Conservation (phyloP, 2,329 filamentous ascomycete species). For the Penicillium sp. region DNA sequence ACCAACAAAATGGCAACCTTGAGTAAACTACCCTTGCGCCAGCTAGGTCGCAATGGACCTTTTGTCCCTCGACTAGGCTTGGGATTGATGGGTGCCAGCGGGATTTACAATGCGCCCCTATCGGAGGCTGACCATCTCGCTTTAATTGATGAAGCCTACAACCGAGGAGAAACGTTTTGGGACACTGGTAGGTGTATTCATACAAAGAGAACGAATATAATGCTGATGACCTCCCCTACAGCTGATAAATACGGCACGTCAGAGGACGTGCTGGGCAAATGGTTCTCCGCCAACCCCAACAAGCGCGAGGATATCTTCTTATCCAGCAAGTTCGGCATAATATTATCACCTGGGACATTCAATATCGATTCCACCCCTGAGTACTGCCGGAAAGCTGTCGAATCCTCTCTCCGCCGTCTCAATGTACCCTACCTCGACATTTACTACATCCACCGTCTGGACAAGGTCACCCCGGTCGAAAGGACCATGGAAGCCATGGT, state of each 20-base stretch:
- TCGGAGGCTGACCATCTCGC: conserved; percentile 47
- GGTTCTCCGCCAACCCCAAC: neutral
- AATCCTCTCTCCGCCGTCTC: neutral
- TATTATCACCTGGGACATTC: neutral
- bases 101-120: conserved; percentile 31
- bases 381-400: neutral
- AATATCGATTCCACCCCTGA: neutral
- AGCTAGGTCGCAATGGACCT: conserved; percentile 30
- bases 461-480: neutral
- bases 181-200: conserved; percentile 34
- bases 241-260: conserved; percentile 47
- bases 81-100: conserved; percentile 31
- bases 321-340: neutral
- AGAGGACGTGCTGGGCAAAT: conserved; percentile 34
- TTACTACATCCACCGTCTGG: neutral
- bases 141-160: conserved; percentile 48
- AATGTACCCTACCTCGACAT: neutral
- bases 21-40: conserved; percentile 7
- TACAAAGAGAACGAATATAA: neutral
- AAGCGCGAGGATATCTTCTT: neutral
- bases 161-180: conserved; percentile 48
- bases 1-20: neutral
- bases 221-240: neutral
- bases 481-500: neutral
- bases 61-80: conserved; percentile 30